phyloP scores from a whole-genome alignment of 1,139 yeast genomes.

The Yamadazyma oceani region DNA sequence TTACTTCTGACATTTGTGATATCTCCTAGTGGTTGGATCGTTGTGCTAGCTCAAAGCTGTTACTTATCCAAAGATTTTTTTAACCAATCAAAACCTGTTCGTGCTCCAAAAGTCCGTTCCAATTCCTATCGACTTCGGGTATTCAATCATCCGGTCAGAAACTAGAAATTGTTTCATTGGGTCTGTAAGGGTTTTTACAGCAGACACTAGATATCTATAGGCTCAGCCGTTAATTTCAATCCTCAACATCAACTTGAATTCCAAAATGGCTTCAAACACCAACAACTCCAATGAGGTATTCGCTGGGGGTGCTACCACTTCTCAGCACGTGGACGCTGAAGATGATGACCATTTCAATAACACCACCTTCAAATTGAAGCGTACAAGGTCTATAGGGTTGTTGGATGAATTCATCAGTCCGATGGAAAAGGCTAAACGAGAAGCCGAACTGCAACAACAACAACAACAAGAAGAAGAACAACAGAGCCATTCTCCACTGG shows the following conservation, averaged over 20 bases:
- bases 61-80: too few species aligned
- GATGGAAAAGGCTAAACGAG: slow-evolving; percentile 14
- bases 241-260: too few species aligned
- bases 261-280: not conserved
- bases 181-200: too few species aligned
- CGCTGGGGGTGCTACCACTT: slow-evolving; percentile 51
- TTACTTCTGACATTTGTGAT: too few species aligned
- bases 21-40: too few species aligned
- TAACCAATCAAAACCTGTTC: too few species aligned
- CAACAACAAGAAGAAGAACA: slow-evolving; percentile 1
- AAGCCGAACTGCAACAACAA: not conserved
- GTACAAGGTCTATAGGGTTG: slow-evolving; percentile 82
- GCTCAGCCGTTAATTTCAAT: too few species aligned
- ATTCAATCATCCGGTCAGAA: too few species aligned
- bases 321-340: slow-evolving; percentile 66
- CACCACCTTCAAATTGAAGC: slow-evolving; percentile 72
- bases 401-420: slow-evolving; percentile 67
- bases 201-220: too few species aligned
- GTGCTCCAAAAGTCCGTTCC: too few species aligned
- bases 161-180: too few species aligned
- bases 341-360: slow-evolving; percentile 71
- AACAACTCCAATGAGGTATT: slow-evolving; percentile 32
- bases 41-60: not conserved
- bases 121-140: too few species aligned
- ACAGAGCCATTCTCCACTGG: not conserved